Conservation (phyloP, 2,329 filamentous ascomycete species). For the Hypoxylon sp. region DNA sequence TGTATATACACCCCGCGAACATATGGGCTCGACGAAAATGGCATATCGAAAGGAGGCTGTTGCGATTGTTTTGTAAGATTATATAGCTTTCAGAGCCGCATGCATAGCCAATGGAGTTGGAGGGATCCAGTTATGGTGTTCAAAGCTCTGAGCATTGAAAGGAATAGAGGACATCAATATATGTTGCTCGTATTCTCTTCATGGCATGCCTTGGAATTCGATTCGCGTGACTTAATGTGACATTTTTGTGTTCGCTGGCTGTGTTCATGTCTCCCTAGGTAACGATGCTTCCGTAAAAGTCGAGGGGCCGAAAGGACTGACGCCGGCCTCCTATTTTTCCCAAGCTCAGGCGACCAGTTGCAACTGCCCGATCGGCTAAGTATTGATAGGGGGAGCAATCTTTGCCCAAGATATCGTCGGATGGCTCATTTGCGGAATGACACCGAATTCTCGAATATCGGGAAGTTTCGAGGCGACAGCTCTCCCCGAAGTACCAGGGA, state of each 20-base stretch:
- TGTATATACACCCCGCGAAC: slow-evolving; percentile 50
- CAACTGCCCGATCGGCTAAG: neutral
- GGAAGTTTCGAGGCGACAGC: neutral
- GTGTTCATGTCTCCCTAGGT: neutral
- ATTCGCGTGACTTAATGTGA: slow-evolving; percentile 7
- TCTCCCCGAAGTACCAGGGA: neutral
- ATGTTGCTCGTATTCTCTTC: slow-evolving; percentile 21
- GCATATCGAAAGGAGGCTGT: slow-evolving; percentile 24
- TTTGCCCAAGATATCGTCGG: neutral
- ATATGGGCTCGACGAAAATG: slow-evolving; percentile 36
- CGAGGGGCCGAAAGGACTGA: neutral
- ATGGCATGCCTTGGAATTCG: slow-evolving; percentile 12
- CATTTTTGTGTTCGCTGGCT: slow-evolving; percentile 8
- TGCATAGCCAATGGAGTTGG: slow-evolving; percentile 51
- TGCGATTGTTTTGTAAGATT: slow-evolving; percentile 40
- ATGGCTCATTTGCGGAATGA: neutral
- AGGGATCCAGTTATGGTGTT: slow-evolving; percentile 24
- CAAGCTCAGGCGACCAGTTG: neutral
- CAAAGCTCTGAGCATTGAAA: slow-evolving; percentile 21
- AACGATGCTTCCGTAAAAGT: neutral
- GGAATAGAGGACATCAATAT: slow-evolving; percentile 41
- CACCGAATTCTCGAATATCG: too few relatives aligned
- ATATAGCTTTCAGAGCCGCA: slow-evolving; percentile 46
- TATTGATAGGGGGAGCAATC: neutral
- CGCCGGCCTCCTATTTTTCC: neutral